Conservation (phyloP, 352 stramenopile genomes). For the Albugo candida region DNA sequence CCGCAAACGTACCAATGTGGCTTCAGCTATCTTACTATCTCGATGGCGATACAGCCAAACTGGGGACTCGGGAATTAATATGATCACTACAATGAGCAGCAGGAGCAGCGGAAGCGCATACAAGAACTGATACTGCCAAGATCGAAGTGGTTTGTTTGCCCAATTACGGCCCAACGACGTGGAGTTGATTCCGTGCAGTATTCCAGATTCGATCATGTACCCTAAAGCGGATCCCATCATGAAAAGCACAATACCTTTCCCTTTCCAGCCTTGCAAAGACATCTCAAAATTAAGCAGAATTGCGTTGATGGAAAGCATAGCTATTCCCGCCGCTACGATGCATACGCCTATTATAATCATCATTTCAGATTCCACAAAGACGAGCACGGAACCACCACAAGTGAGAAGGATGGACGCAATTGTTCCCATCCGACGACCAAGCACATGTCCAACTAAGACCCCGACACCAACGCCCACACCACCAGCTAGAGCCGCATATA, state of each 20-base stretch:
- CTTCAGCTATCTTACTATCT: constrained; percentile 25
- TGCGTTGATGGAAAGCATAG: constrained; percentile 57
- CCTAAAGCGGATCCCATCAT: constrained; percentile 51
- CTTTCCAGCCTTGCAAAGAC: constrained; percentile 70
- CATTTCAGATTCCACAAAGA: constrained; percentile 32
- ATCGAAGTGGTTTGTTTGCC: constrained; percentile 21
- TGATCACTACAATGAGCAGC: constrained; percentile 12
- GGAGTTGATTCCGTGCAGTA: constrained; percentile 33
- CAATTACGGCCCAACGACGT: constrained; percentile 16
- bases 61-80: constrained; percentile 47
- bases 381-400: constrained; percentile 23
- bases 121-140: constrained; percentile 42
- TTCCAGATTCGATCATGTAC: constrained; percentile 34
- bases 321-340: constrained; percentile 29
- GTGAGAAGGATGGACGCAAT: constrained; percentile 29
- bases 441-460: constrained; percentile 28
- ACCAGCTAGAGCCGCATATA: constrained; percentile 15
- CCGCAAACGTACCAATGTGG: constrained; percentile 33
- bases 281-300: constrained; percentile 73
- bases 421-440: constrained; percentile 44
- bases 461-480: constrained; percentile 29
- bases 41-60: constrained; percentile 41
- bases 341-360: constrained; percentile 31
- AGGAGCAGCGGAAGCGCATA: constrained; percentile 39
- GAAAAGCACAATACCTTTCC: constrained; percentile 69